Conservation (phyloP, 106 monocot species). For the Dendrobium nobile region DNA sequence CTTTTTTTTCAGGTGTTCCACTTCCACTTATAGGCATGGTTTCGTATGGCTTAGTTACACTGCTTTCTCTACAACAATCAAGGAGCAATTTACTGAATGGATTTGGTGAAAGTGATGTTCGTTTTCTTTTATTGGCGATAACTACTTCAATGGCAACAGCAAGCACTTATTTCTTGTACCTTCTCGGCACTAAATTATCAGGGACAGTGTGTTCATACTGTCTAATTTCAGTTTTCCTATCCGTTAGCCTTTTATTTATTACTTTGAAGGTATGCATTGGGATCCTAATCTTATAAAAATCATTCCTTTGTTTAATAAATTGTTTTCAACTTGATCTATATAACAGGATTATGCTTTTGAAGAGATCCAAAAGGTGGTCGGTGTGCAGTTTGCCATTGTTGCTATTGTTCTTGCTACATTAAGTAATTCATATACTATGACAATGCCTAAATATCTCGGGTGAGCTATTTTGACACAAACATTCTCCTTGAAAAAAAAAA, state of each 20-base stretch:
- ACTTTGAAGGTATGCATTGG: conserved; percentile 46
- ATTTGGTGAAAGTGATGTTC: conserved; percentile 40
- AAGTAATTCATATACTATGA: conserved; percentile 54
- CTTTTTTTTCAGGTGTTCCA: conserved; percentile 60
- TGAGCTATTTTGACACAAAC: conserved; percentile 12
- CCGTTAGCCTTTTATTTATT: conserved; percentile 73
- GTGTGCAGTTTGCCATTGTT: conserved; percentile 60
- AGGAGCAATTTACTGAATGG: conserved; percentile 33
- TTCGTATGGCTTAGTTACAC: conserved; percentile 69
- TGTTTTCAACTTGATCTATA: background rate
- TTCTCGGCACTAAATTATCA: conserved; percentile 66
- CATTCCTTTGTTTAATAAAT: background rate
- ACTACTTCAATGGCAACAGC: conserved; percentile 87
- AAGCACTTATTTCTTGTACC: conserved; percentile 93
- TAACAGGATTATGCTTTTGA: conserved; percentile 61
- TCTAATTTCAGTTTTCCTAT: conserved; percentile 66
- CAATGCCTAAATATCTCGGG: conserved; percentile 31
- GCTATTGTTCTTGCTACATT: conserved; percentile 57
- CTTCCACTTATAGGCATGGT: conserved; percentile 75
- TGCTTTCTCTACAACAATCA: conserved; percentile 53
- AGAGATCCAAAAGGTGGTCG: conserved; percentile 52
- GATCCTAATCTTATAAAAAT: background rate
- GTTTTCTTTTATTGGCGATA: conserved; percentile 43
- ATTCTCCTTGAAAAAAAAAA: background rate
- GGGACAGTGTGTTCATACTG: conserved; percentile 79